phyloP scores from a whole-genome alignment of 257 asterid species.

The Lithospermum erythrorhizon region DNA sequence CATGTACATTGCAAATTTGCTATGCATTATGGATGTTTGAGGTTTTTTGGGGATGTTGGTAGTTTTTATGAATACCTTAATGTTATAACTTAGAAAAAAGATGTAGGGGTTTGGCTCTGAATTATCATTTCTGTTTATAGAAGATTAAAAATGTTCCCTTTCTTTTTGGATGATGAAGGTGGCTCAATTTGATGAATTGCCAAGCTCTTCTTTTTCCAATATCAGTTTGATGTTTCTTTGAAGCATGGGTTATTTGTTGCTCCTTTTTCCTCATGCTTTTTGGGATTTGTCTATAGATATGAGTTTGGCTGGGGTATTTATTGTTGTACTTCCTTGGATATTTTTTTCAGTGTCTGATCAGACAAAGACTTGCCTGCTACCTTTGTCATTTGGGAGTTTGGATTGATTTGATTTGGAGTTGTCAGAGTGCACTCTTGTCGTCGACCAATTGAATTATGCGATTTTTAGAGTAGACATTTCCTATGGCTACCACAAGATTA shows the following conservation, averaged over 20 bases:
- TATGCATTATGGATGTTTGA: background rate
- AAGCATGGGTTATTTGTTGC: background rate
- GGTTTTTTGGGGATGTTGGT: too few species aligned
- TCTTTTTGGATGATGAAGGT: background rate
- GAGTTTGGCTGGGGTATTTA: too few species aligned
- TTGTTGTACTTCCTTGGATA: too few species aligned
- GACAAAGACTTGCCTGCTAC: background rate
- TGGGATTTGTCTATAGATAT: too few species aligned
- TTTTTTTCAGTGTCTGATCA: background rate
- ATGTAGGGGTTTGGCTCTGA: background rate
- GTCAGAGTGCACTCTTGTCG: background rate
- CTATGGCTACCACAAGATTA: constrained; percentile 38
- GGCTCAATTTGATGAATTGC: too few species aligned
- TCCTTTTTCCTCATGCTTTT: too few species aligned
- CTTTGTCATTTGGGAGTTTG: background rate
- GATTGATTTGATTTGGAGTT: background rate
- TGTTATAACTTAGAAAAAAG: too few species aligned
- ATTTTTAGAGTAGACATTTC: background rate
- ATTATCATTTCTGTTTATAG: background rate
- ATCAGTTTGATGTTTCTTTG: background rate
- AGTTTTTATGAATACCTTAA: too few species aligned
- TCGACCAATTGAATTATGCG: background rate
- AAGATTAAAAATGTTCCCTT: too few species aligned
- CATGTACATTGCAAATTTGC: background rate
- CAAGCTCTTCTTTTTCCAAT: background rate